These are phyloP conservation scores for Fusarium marasasianum DNA, from an alignment of 2,329 filamentous ascomycete species.

Conservation along the genomic window DNA sequence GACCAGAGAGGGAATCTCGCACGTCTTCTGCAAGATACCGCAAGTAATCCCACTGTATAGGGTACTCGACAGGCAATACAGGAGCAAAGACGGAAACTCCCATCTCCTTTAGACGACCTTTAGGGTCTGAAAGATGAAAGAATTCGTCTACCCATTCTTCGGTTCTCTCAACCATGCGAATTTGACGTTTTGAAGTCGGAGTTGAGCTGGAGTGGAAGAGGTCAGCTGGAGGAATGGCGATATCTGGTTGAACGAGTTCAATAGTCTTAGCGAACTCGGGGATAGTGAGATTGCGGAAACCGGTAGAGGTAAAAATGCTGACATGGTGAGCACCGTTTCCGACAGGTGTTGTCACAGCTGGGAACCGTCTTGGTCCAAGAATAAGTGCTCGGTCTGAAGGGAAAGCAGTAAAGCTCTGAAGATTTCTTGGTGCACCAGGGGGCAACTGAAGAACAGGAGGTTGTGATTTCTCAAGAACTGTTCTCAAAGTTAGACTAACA, in stretches of 20 bases:
- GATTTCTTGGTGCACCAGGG: constrained; percentile 58
- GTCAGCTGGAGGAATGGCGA: constrained; percentile 82
- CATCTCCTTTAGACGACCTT: constrained; percentile 40
- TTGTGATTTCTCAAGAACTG: constrained; percentile 64
- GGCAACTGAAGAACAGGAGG: constrained; percentile 60
- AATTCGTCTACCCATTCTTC: constrained; percentile 82
- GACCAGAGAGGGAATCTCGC: constrained; percentile 65
- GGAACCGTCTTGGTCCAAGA: constrained; percentile 79
- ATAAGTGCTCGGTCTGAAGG: constrained; percentile 73
- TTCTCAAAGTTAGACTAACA: constrained; percentile 3
- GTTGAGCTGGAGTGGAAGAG: constrained; percentile 59
- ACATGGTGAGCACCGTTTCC: constrained; percentile 77
- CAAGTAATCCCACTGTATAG: constrained; percentile 83
- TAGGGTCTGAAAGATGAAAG: constrained; percentile 52
- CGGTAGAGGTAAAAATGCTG: constrained; percentile 85
- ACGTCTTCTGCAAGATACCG: constrained; percentile 74
- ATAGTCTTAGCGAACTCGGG: constrained; percentile 75
- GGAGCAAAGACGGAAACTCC: constrained; percentile 66
- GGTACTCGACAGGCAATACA: constrained; percentile 77
- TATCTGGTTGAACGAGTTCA: constrained; percentile 76
- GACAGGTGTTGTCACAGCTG: constrained; percentile 76
- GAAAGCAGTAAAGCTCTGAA: constrained; percentile 82
- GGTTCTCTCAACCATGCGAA: constrained; percentile 87
- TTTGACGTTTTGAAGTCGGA: constrained; percentile 75
- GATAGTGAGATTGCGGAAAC: constrained; percentile 77